Evolutionary conservation across 164 flowering plant genomes (phyloP).

Genomic region (Macadamia tetraphylla): DNA sequence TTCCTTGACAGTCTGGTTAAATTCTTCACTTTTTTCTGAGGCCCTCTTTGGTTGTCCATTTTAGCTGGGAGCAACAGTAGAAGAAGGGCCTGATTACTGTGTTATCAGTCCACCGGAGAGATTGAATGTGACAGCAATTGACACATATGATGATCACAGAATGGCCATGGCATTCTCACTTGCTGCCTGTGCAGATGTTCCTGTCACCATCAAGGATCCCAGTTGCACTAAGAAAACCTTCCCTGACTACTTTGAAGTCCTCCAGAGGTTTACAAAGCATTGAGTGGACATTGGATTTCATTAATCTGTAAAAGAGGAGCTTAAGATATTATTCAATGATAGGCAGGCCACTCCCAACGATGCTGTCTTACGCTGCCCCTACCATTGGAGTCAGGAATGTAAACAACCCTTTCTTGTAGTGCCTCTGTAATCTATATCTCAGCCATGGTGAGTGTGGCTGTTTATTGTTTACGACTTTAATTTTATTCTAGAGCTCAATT

Average conservation of each 20-base stretch:
- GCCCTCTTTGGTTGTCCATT: not conserved
- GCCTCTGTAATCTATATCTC: constrained; percentile 3
- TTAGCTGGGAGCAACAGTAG: constrained; percentile 92
- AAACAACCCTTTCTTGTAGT: constrained; percentile 1
- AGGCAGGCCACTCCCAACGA: not conserved
- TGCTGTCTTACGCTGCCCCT: not conserved
- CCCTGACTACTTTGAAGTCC: constrained; percentile 96
- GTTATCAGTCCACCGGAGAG: constrained; percentile 93
- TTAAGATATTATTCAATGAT: not conserved
- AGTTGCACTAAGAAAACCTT: constrained; percentile 95
- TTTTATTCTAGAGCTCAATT: not conserved
- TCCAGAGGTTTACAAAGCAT: constrained; percentile 55
- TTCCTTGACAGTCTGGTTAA: not conserved
- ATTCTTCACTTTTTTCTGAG: no score
- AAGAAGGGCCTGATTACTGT: constrained; percentile 97
- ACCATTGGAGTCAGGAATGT: not conserved
- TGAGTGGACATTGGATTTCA: constrained; percentile 19
- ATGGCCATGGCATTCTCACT: constrained; percentile 99
- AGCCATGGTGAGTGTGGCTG: not conserved
- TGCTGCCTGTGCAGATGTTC: constrained; percentile 94
- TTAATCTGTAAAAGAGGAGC: not conserved
- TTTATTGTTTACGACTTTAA: not conserved
- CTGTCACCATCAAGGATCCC: constrained; percentile 92
- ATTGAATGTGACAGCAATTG: constrained; percentile 72
- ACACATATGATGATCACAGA: constrained; percentile 95